Evolutionary conservation across 176 grass and related monocot species (phyloP), one percentile per base, ranked within the genome.

Genomic region (Poa pratensis): DNA sequence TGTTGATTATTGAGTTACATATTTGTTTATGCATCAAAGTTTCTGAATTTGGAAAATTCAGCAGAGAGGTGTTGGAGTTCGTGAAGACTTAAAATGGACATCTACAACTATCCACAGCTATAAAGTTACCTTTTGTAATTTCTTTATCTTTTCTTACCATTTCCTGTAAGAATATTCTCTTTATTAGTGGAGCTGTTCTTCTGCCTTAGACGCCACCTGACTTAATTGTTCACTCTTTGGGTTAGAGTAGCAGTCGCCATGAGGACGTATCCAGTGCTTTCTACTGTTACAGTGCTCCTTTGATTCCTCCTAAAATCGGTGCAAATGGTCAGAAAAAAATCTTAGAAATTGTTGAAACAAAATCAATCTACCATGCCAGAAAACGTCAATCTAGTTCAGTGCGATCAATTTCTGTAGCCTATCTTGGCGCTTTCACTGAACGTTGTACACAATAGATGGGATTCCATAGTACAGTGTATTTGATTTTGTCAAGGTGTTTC

Each of bases 81-180:
- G 30, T 84, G 89, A 87, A 87, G 69, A 78, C 85, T 84, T 91
- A 87, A 80, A 84, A 91, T 84, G 89, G 81, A 76, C 85, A 91
- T 81, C 85, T 91, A 77, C 89, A 84, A 81, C 76, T 87, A 84
- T 91, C 68, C 40, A 50, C 85, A 80, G 70, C 81, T 84, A 76
- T 80, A 91, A 84, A 91, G 85, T 91, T 84, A 51, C 69, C 85
- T 87, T 80, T 87, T 76, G 89, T 91, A 91, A 91, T 84, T 90
- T 76, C 89, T 90, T 87, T 17, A 84, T 87, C 89, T 84, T 87
- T 87, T 83, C 55, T 90, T 52, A 86, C 76, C 67, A 19, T 86
- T 86, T 74, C 45, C 37, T 79, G 57, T 83, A 80, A 90, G 28
- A 76, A 84, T 87, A 65, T 79, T 87, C 59, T 83, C 67, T 87